A percentile compares a stretch with the other conserved stretches of the same genome.
These are phyloP conservation scores for Puccinia novopanici DNA, from an alignment of 1,284 basidiomycete species.

Conservation along the genomic window DNA sequence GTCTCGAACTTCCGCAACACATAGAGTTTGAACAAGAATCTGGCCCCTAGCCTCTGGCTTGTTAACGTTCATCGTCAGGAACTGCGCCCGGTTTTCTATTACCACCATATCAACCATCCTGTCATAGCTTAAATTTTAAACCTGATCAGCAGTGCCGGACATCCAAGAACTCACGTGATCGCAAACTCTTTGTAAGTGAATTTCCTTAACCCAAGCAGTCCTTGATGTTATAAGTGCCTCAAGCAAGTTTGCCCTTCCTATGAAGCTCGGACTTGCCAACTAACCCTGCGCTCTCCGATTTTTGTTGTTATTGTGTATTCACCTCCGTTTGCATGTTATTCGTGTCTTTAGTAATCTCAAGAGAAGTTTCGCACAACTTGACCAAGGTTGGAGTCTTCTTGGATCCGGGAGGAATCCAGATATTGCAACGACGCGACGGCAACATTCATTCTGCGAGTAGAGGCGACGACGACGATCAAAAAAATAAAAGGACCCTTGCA, in stretches of 20 bases:
- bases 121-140: neutral
- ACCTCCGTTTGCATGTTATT: neutral
- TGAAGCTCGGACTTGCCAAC: neutral
- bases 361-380: neutral
- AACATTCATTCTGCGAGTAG: neutral
- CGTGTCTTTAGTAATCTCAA: neutral
- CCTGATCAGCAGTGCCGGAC: neutral
- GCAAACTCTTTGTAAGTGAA: neutral
- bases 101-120: neutral
- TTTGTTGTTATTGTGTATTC: constrained; percentile 8
- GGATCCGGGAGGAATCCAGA: neutral
- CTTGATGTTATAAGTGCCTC: neutral
- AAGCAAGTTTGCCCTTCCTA: neutral
- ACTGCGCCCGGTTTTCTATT: neutral
- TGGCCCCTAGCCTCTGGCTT: neutral
- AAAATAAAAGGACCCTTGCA: neutral
- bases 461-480: neutral
- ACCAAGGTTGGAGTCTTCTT: neutral
- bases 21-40: constrained; percentile 3
- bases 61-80: neutral
- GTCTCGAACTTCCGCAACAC: neutral
- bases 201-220: neutral
- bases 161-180: neutral
- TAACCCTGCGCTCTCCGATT: neutral
- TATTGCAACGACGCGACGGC: neutral